Conservation (phyloP, 1,284 basidiomycete genomes). For the Chondrostereum purpureum region DNA sequence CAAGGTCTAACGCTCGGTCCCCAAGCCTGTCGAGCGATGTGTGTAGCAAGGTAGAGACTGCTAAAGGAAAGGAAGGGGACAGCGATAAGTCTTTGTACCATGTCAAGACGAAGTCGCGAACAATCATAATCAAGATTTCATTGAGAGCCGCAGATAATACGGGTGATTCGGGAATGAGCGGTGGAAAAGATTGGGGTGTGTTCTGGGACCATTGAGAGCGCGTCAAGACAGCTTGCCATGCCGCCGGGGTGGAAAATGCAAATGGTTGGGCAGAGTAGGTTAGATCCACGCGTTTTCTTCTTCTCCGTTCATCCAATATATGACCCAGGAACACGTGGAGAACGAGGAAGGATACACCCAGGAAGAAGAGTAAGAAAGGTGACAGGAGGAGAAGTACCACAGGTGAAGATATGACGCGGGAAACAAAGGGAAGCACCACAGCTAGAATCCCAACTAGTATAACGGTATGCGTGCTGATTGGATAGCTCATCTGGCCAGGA, state of each 20-base stretch:
- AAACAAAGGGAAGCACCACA: conserved; percentile 43
- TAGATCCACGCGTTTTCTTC: conserved; percentile 28
- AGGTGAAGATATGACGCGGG: conserved; percentile 57
- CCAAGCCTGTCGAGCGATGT: conserved; percentile 56
- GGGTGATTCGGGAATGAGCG: conserved; percentile 54
- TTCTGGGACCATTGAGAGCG: conserved; percentile 79
- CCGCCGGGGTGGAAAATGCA: conserved; percentile 82
- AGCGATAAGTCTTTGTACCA: conserved; percentile 85
- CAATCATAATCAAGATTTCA: conserved; percentile 71
- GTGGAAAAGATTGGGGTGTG: conserved; percentile 54
- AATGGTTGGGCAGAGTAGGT: conserved; percentile 59
- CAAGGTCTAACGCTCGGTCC: conserved; percentile 51
- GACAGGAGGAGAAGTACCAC: conserved; percentile 57
- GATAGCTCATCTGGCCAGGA: conserved; percentile 16
- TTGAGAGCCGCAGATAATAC: conserved; percentile 65
- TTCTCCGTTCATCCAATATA: conserved; percentile 42
- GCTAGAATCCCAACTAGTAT: conserved; percentile 48
- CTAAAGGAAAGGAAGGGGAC: conserved; percentile 81
- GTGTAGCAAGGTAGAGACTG: conserved; percentile 75
- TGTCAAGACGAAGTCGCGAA: conserved; percentile 75
- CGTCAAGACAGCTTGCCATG: conserved; percentile 83
- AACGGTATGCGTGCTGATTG: conserved; percentile 39
- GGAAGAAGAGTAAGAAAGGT: conserved; percentile 46
- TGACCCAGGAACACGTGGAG: conserved; percentile 51
- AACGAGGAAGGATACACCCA: conserved; percentile 44